A percentile compares a stretch with the other conserved stretches of the same genome.
phyloP scores from a whole-genome alignment of 179 eudicot genomes.

The Camellia oleifera region DNA sequence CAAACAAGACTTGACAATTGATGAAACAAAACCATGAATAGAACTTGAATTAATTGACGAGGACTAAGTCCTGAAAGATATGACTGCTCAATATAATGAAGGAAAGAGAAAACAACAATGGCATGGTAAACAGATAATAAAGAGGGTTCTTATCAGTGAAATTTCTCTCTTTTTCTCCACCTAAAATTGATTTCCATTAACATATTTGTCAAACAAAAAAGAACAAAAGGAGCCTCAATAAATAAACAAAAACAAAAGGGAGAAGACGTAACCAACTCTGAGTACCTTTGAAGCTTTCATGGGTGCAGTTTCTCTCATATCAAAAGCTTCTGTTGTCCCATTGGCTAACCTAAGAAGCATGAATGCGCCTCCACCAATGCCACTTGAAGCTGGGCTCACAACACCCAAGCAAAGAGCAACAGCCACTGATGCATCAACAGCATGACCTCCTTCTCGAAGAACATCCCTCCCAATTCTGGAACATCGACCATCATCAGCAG shows the following conservation, averaged over 20 bases:
- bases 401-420: slow-evolving; percentile 45
- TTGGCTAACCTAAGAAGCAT: slow-evolving; percentile 32
- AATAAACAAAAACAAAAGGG: neutral
- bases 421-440: slow-evolving; percentile 49
- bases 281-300: slow-evolving; percentile 34
- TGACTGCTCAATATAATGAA: neutral
- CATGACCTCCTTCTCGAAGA: slow-evolving; percentile 41
- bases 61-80: neutral
- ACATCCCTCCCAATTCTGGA: slow-evolving; percentile 35
- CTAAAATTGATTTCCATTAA: neutral
- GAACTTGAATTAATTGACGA: neutral
- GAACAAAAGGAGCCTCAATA: neutral
- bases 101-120: neutral
- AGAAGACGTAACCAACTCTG: neutral
- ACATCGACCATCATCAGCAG: slow-evolving; percentile 45
- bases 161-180: neutral
- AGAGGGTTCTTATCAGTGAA: neutral
- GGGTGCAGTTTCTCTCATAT: slow-evolving; percentile 53
- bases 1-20: neutral
- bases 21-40: neutral
- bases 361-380: slow-evolving; percentile 53
- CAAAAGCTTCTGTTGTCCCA: slow-evolving; percentile 27
- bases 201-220: neutral
- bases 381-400: slow-evolving; percentile 47
- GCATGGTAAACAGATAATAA: neutral